Evolutionary conservation across 345 rosid genomes (phyloP).

Genomic region (Pugionium dolabratum): DNA sequence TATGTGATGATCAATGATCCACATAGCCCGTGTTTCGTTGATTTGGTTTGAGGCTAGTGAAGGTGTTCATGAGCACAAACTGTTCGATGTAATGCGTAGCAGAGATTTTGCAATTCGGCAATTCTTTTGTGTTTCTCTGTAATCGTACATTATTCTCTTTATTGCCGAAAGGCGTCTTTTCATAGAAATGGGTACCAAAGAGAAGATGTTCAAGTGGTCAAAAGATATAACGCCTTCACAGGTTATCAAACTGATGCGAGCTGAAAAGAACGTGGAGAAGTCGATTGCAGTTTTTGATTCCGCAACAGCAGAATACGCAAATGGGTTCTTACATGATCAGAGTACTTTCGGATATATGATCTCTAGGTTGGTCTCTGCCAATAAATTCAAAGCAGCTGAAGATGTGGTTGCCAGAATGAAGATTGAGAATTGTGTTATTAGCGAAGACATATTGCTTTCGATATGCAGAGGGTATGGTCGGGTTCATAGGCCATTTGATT

Average conservation of each 20-base stretch:
- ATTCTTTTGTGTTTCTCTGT: background rate
- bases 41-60: background rate
- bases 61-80: slow-evolving; percentile 20
- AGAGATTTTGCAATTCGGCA: slow-evolving; percentile 3
- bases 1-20: background rate
- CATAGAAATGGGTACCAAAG: slow-evolving; percentile 43
- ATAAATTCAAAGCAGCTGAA: slow-evolving; percentile 67
- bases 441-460: slow-evolving; percentile 62
- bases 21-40: background rate
- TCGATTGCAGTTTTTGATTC: slow-evolving; percentile 63
- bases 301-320: slow-evolving; percentile 68
- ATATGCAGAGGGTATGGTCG: slow-evolving; percentile 79
- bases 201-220: slow-evolving; percentile 57
- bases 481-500: slow-evolving; percentile 72
- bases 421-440: slow-evolving; percentile 52
- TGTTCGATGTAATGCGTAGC: slow-evolving; percentile 46
- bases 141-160: background rate
- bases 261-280: slow-evolving; percentile 62
- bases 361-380: slow-evolving; percentile 64
- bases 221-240: slow-evolving; percentile 57
- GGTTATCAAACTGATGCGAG: slow-evolving; percentile 61
- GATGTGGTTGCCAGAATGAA: slow-evolving; percentile 73
- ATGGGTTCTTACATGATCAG: slow-evolving; percentile 65
- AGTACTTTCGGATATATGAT: slow-evolving; percentile 61
- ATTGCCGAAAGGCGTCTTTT: slow-evolving; percentile 15